Conservation (phyloP, 2,329 filamentous ascomycete species). For the Alternaria infectoria region DNA sequence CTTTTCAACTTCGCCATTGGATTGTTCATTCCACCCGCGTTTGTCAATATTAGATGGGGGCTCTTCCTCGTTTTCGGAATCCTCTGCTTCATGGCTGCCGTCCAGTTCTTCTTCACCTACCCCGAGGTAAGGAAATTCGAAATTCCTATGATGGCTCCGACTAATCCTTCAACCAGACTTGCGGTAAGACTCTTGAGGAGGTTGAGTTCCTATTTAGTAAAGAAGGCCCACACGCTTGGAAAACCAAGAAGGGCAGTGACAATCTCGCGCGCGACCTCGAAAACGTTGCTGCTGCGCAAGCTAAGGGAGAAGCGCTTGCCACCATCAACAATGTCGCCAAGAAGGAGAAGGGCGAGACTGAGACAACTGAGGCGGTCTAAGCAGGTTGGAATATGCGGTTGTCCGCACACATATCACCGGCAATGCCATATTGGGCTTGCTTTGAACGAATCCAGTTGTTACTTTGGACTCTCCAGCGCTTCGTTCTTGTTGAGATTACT, state of each 20-base stretch:
- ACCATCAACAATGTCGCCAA: slow-evolving; percentile 28
- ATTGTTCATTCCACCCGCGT: slow-evolving; percentile 64
- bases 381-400: too few relatives aligned
- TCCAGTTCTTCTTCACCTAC: slow-evolving; percentile 71
- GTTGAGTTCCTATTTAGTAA: slow-evolving; percentile 72
- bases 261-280: slow-evolving; percentile 36
- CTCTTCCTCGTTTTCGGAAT: slow-evolving; percentile 78
- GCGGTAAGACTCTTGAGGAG: slow-evolving; percentile 77
- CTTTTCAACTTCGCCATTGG: slow-evolving; percentile 62
- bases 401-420: background rate
- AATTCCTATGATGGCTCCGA: too few relatives aligned
- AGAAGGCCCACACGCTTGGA: slow-evolving; percentile 64
- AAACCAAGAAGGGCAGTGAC: slow-evolving; percentile 42
- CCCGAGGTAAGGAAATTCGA: slow-evolving; percentile 56
- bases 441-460: background rate
- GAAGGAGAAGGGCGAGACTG: slow-evolving; percentile 20
- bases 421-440: background rate
- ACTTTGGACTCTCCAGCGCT: background rate
- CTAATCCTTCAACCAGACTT: slow-evolving; percentile 53
- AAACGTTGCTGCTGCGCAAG: slow-evolving; percentile 30
- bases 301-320: slow-evolving; percentile 32
- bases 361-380: slow-evolving; percentile 11
- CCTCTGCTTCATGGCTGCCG: slow-evolving; percentile 70
- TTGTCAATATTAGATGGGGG: slow-evolving; percentile 63
- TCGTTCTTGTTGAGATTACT: too few relatives aligned